Evolutionary conservation across 768 basidiomycete genomes (phyloP), one percentile per base, ranked within the genome.

Genomic region (Leccinum truebloodii): DNA sequence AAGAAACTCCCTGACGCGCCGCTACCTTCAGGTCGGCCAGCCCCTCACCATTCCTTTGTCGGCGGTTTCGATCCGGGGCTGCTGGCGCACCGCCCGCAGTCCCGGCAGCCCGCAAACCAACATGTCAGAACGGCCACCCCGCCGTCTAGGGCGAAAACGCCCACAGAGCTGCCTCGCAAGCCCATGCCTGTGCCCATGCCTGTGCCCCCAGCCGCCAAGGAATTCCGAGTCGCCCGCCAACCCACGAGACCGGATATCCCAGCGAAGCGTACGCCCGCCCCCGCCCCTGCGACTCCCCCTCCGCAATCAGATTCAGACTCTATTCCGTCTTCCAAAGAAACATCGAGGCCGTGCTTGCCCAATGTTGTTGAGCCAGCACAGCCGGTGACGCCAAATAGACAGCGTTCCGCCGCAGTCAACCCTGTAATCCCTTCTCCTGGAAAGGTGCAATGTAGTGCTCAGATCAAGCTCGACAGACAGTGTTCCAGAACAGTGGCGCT

Each of bases 401-500:
- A 67, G n/a, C 70, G 71, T 58, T 13, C 59, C 35, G 51, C 13
- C 48, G 67, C 71, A 55, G 60, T 52, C 53, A 62, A 69, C 9
- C 61, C 58, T 16, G 44, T 59, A 51, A 56, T 64, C 24, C 65
- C 69, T 44, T 63, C 68, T 57, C 35, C 65, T 16, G 62, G 59
- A 37, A 67, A 60, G 6, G 30, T 51, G n/a, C 89, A 84, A 66
- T 93, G 91, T 67, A 78, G 78, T 60, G 88, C 84, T 5, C 74
- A 80, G 39, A 92, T 89, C n/a, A 85, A 85, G 68, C 76, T 81
- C 16, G 87, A 84, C 8, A 83, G 81, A 63, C 83, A 74, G 37
- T 94, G 92, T 65, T 79, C 76, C 46, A 82, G 88, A 57, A 77
- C 74, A 61, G 81, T 90, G 39, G 88, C 86, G 64, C 65, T 77